Percentiles rank a stretch among this genome's conserved stretches.
phyloP scores from a whole-genome alignment of 768 basidiomycete genomes.

The Termitomyces sp. region DNA sequence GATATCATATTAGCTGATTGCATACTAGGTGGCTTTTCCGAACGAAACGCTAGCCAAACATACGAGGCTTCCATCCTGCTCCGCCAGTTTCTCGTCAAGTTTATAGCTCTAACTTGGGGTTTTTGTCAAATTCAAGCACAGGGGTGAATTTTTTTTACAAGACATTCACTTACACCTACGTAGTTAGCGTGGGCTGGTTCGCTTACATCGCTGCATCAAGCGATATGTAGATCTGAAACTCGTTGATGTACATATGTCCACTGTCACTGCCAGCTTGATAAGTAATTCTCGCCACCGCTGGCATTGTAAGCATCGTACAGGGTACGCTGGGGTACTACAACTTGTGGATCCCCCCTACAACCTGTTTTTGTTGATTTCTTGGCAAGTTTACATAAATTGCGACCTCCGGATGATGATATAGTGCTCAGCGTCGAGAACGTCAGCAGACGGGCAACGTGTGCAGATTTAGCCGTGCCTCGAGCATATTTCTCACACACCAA shows the following conservation, averaged over 20 bases:
- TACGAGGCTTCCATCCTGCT: no score
- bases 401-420: background rate
- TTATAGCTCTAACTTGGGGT: background rate
- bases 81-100: background rate
- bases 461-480: constrained; percentile 1
- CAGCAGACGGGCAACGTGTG: constrained; percentile 4
- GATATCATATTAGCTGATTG: background rate
- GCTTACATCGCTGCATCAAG: no score
- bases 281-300: background rate
- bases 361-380: background rate
- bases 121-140: background rate
- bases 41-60: no score
- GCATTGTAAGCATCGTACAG: background rate
- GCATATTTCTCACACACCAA: constrained; percentile 15
- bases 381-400: background rate
- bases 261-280: background rate
- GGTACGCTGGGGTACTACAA: background rate
- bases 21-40: background rate
- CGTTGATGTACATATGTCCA: background rate
- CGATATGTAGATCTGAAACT: background rate
- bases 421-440: constrained; percentile 1
- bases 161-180: background rate
- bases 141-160: background rate
- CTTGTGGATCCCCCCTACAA: background rate
- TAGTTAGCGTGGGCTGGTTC: background rate